Conservation (phyloP, 345 rosid species). For the Litchi chinensis region DNA sequence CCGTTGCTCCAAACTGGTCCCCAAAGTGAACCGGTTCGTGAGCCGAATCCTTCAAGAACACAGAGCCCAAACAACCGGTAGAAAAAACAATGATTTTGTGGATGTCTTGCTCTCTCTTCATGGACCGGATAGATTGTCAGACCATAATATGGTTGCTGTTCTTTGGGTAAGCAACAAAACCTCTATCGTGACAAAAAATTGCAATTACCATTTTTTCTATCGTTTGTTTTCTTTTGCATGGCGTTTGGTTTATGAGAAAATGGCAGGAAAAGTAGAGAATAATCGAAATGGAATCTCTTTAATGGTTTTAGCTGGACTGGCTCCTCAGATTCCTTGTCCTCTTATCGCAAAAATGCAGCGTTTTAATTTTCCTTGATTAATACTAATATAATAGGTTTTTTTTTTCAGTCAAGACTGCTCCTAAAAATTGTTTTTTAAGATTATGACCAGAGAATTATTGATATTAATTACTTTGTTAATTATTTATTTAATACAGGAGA, state of each 20-base stretch:
- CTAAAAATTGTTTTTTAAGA: too few relatives aligned
- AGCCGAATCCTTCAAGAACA: conserved; percentile 47
- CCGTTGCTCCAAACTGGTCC: conserved; percentile 46
- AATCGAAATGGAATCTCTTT: conserved; percentile 18
- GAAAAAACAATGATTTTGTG: conserved; percentile 41
- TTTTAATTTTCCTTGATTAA: too few relatives aligned
- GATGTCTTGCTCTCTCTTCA: conserved; percentile 28
- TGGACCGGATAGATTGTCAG: conserved; percentile 24
- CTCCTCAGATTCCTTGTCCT: conserved; percentile 2
- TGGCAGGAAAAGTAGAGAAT: background rate
- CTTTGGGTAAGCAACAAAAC: conserved; percentile 26
- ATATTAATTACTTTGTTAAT: background rate
- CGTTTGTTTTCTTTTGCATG: conserved; percentile 19
- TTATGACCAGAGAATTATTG: background rate
- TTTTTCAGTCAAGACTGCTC: too few relatives aligned
- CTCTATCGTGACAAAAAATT: background rate
- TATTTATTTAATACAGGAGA: conserved; percentile 37
- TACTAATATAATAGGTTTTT: too few relatives aligned
- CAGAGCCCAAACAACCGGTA: conserved; percentile 7
- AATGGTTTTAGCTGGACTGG: conserved; percentile 15
- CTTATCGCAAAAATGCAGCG: background rate
- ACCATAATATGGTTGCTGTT: conserved; percentile 25
- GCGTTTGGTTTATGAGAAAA: conserved; percentile 12
- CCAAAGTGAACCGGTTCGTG: conserved; percentile 52
- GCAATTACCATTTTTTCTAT: background rate